Evolutionary conservation across 768 basidiomycete genomes (phyloP).

Genomic region (Termitomyces sp.): DNA sequence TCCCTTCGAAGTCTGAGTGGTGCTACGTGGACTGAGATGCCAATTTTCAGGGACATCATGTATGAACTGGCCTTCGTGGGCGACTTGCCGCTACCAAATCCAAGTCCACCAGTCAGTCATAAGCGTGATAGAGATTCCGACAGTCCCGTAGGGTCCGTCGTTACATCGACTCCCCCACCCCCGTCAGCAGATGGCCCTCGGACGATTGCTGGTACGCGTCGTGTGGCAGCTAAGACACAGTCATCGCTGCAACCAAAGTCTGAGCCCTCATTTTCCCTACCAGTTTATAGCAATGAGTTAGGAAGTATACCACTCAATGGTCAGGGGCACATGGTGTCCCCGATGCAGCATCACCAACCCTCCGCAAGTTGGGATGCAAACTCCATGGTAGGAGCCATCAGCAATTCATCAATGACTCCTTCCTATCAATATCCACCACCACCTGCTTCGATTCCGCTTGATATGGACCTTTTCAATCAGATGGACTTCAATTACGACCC

Average conservation of each 20-base stretch:
- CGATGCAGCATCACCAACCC: background rate
- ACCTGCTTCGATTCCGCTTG: slow-evolving; percentile 15
- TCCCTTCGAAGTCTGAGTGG: background rate
- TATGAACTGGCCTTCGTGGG: slow-evolving; percentile 72
- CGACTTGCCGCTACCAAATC: slow-evolving; percentile 62
- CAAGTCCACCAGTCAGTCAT: slow-evolving; percentile 43
- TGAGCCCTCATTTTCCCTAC: slow-evolving; percentile 30
- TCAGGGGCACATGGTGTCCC: slow-evolving; percentile 6
- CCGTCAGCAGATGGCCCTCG: slow-evolving; percentile 19
- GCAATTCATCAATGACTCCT: background rate
- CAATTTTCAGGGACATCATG: slow-evolving; percentile 56
- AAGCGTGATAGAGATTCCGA: slow-evolving; percentile 68
- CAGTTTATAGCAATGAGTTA: slow-evolving; percentile 60
- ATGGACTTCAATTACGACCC: slow-evolving; percentile 14
- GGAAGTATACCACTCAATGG: slow-evolving; percentile 47
- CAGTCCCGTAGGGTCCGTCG: slow-evolving; percentile 29
- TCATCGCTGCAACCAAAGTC: background rate
- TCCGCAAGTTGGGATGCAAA: slow-evolving; percentile 3
- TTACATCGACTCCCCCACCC: background rate
- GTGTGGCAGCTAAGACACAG: slow-evolving; percentile 18
- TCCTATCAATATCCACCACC: background rate
- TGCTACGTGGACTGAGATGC: slow-evolving; percentile 16
- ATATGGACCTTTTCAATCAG: slow-evolving; percentile 23
- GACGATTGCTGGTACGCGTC: slow-evolving; percentile 33
- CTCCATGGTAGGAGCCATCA: background rate